phyloP scores from a whole-genome alignment of 371 early-diverging fungal genomes.

The Mucor racemosus region DNA sequence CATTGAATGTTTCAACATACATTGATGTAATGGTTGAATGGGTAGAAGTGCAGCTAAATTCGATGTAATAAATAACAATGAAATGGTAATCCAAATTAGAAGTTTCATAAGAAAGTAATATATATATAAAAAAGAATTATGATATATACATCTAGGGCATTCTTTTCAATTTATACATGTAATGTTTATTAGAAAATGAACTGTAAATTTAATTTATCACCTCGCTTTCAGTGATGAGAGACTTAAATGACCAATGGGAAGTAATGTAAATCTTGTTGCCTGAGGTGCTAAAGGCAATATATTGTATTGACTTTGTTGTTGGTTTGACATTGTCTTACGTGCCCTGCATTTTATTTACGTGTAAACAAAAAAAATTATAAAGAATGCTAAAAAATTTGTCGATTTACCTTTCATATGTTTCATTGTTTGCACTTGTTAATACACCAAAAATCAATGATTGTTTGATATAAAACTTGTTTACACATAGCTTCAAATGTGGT shows the following conservation, averaged over 20 bases:
- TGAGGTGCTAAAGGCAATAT: slow-evolving; percentile 56
- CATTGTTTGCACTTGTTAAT: slow-evolving; percentile 44
- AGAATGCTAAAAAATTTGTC: background rate
- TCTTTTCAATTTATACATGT: background rate
- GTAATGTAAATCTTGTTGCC: slow-evolving; percentile 55
- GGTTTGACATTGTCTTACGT: slow-evolving; percentile 17
- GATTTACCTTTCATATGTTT: slow-evolving; percentile 50
- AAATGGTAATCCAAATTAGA: background rate
- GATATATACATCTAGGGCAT: background rate
- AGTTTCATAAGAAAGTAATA: background rate
- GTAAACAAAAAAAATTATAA: background rate
- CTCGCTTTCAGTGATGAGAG: slow-evolving; percentile 16
- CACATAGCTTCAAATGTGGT: slow-evolving; percentile 45
- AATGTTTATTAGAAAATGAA: background rate
- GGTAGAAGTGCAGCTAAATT: background rate
- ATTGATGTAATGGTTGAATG: slow-evolving; percentile 16
- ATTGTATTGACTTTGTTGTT: slow-evolving; percentile 48
- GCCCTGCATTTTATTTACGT: slow-evolving; percentile 12
- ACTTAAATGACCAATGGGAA: slow-evolving; percentile 58
- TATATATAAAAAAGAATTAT: background rate
- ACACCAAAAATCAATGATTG: slow-evolving; percentile 54
- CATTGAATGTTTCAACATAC: slow-evolving; percentile 1
- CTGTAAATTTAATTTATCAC: background rate
- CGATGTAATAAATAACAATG: background rate
- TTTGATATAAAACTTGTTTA: slow-evolving; percentile 54